Evolutionary conservation across 2,329 filamentous ascomycete genomes (phyloP).

Genomic region (Aphanoascus verrucosus): DNA sequence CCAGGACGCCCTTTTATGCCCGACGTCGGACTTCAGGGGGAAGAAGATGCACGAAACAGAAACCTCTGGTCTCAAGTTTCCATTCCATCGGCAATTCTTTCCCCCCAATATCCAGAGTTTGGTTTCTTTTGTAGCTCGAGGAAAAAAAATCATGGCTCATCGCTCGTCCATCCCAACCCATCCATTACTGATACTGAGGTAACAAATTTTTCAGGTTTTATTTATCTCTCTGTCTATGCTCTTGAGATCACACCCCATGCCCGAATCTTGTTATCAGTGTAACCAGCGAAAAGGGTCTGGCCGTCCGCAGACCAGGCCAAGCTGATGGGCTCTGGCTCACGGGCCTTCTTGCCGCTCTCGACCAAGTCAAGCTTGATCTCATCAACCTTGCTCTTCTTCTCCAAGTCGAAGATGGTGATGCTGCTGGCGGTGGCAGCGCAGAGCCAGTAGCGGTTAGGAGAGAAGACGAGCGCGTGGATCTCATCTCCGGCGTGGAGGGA

Average conservation of each 20-base stretch:
- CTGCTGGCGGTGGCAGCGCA: conserved; percentile 93
- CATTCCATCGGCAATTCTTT: not conserved
- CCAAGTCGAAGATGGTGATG: conserved; percentile 99
- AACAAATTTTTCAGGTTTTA: conserved; percentile 21
- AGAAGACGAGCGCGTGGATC: conserved; percentile 99
- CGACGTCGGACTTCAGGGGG: conserved; percentile 3
- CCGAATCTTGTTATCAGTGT: conserved; percentile 99
- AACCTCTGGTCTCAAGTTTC: not conserved
- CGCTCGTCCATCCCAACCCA: conserved; percentile 27
- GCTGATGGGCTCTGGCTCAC: conserved; percentile 94
- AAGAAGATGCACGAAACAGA: conserved; percentile 2
- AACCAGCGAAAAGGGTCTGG: conserved; percentile 98
- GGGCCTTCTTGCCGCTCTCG: conserved; percentile 95
- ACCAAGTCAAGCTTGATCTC: conserved; percentile 98
- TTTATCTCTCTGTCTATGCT: conserved; percentile 51
- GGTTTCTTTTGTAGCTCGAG: not conserved
- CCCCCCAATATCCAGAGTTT: not conserved
- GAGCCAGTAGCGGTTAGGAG: conserved; percentile 99
- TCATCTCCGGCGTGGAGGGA: conserved; percentile 98
- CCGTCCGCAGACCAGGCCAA: conserved; percentile 97
- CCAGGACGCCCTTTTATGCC: conserved; percentile 10
- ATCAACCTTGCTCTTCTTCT: conserved; percentile 99
- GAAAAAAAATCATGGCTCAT: conserved; percentile 31
- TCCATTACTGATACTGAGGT: conserved; percentile 23
- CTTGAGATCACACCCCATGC: conserved; percentile 97